These are phyloP conservation scores for Cicer pinnatifidum DNA, from an alignment of 306 rosid species.

Conservation along the genomic window DNA sequence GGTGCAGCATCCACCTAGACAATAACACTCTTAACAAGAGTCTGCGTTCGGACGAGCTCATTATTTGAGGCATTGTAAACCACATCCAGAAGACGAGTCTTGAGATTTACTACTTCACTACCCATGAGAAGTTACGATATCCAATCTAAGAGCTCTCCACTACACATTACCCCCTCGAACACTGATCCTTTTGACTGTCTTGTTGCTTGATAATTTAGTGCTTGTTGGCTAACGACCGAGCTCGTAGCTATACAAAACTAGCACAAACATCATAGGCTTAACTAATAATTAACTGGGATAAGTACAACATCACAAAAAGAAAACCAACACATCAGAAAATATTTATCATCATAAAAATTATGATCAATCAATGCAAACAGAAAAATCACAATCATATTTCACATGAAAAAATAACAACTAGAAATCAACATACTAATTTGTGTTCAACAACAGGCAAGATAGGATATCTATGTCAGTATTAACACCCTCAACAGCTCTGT, in stretches of 20 bases:
- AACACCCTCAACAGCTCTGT: not conserved
- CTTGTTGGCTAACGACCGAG: constrained; percentile 64
- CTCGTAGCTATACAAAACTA: constrained; percentile 50
- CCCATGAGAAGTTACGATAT: constrained; percentile 61
- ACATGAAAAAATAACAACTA: too few species aligned
- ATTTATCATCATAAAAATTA: not conserved
- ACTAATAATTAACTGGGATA: not conserved
- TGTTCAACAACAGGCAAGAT: not conserved
- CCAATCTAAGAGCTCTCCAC: constrained; percentile 62
- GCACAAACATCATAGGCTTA: not conserved
- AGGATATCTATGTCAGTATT: not conserved
- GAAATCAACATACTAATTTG: not conserved
- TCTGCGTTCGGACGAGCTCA: constrained; percentile 62
- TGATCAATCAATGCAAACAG: not conserved
- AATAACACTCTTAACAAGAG: constrained; percentile 60
- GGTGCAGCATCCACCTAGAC: constrained; percentile 68
- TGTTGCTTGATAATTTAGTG: constrained; percentile 62
- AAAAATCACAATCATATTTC: too few species aligned
- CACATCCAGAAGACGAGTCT: constrained; percentile 59
- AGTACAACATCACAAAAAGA: not conserved
- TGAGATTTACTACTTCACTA: constrained; percentile 61
- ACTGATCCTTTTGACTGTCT: constrained; percentile 57
- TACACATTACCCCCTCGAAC: constrained; percentile 68
- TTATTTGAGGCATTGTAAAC: constrained; percentile 66
- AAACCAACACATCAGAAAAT: not conserved